Conservation (phyloP, 805 yeast species). For the Saccharomycopsis schoenii region DNA sequence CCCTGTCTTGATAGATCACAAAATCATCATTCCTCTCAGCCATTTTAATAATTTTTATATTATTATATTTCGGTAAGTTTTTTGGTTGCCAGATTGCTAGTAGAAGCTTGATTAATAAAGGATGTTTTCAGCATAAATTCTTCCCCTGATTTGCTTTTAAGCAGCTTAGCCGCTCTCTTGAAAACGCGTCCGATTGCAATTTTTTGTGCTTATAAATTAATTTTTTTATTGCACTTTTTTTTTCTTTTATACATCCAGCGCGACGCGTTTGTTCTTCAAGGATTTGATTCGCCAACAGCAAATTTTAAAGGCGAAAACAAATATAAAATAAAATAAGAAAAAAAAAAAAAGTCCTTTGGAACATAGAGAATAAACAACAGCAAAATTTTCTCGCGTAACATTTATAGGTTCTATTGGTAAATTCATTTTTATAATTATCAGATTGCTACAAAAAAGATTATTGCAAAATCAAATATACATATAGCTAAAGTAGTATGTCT, state of each 20-base stretch:
- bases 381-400: background rate
- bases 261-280: background rate
- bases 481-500: background rate
- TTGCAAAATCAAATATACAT: background rate
- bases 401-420: background rate
- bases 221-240: too few species aligned
- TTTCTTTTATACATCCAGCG: background rate
- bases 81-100: too few species aligned
- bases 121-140: too few species aligned
- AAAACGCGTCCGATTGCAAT: too few species aligned
- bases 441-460: background rate
- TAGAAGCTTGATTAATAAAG: too few species aligned
- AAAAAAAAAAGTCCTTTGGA: too few species aligned
- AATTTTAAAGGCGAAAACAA: background rate
- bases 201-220: too few species aligned
- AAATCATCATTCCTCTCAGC: constrained; percentile 1
- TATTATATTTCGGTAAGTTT: too few species aligned
- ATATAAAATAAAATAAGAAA: too few species aligned
- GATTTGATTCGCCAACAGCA: background rate
- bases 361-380: background rate
- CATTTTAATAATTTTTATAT: background rate
- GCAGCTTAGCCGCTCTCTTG: too few species aligned
- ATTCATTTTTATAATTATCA: too few species aligned
- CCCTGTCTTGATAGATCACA: constrained; percentile 25
- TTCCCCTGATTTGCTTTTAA: too few species aligned